Percentiles rank a stretch among this genome's conserved stretches.
Conservation (phyloP, 768 basidiomycete genomes). For the Pseudohyphozyma bogoriensis region DNA sequence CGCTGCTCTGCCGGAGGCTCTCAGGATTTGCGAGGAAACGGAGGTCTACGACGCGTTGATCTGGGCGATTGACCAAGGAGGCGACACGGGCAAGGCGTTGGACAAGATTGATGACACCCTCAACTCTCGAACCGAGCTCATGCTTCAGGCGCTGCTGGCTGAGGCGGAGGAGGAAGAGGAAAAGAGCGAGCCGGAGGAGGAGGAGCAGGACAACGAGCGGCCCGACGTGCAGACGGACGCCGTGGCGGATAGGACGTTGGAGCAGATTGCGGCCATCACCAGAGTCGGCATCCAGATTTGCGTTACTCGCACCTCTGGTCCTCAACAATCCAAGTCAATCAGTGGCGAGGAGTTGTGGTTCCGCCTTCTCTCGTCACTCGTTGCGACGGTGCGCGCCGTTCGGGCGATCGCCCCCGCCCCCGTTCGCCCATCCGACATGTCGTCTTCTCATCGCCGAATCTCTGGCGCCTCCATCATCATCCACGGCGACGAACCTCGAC, state of each 20-base stretch:
- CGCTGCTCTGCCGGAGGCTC: neutral
- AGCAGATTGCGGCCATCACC: constrained; percentile 52
- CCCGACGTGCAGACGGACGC: neutral
- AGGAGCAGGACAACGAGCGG: neutral
- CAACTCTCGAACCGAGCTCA: constrained; percentile 28
- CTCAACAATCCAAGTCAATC: constrained; percentile 29
- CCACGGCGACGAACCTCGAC: constrained; percentile 16
- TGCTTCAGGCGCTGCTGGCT: constrained; percentile 8
- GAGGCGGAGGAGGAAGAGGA: constrained; percentile 3
- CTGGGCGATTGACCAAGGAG: constrained; percentile 63
- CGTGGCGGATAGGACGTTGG: constrained; percentile 33
- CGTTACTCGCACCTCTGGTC: constrained; percentile 50
- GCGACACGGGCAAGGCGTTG: constrained; percentile 57
- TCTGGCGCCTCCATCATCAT: constrained; percentile 20
- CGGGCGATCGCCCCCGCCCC: constrained; percentile 17
- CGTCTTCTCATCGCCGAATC: constrained; percentile 10
- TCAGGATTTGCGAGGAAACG: constrained; percentile 53
- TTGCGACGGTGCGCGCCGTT: constrained; percentile 63
- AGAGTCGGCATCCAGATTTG: constrained; percentile 59
- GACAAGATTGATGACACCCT: constrained; percentile 49
- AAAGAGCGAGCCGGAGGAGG: neutral
- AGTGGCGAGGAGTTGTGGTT: constrained; percentile 82
- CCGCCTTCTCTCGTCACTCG: constrained; percentile 67
- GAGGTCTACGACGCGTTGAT: constrained; percentile 65
- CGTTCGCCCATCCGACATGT: constrained; percentile 1